A percentile compares a stretch with the other conserved stretches of the same genome.
Evolutionary conservation across 1,139 yeast genomes (phyloP).

Genomic region (Schwanniomyces etchellsii): DNA sequence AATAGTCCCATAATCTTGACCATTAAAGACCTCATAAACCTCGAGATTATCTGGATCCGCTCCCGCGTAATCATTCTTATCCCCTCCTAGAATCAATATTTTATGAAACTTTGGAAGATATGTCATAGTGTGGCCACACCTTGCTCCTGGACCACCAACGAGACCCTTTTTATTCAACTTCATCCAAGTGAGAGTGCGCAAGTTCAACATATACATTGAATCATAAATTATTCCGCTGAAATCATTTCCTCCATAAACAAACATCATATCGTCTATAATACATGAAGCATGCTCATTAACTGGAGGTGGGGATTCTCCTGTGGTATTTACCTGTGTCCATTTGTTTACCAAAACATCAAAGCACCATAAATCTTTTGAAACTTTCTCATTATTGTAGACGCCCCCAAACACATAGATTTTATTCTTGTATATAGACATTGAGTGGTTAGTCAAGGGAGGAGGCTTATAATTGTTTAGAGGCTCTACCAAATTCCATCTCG

Average conservation of each 20-base stretch:
- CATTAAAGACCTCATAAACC: slow-evolving; percentile 47
- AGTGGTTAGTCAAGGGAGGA: slow-evolving; percentile 91
- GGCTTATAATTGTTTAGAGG: slow-evolving; percentile 55
- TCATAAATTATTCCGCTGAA: slow-evolving; percentile 66
- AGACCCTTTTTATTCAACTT: slow-evolving; percentile 44
- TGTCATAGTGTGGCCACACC: slow-evolving; percentile 94
- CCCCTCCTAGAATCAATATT: slow-evolving; percentile 89
- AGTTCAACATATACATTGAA: slow-evolving; percentile 69
- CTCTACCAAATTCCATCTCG: slow-evolving; percentile 74
- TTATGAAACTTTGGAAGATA: slow-evolving; percentile 60
- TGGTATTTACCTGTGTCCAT: slow-evolving; percentile 55
- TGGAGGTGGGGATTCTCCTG: slow-evolving; percentile 73
- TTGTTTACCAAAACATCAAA: slow-evolving; percentile 64
- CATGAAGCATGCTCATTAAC: slow-evolving; percentile 90
- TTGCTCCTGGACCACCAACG: slow-evolving; percentile 61
- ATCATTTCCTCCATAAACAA: slow-evolving; percentile 88
- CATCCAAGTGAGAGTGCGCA: slow-evolving; percentile 69
- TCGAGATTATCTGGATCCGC: slow-evolving; percentile 33
- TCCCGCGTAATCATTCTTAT: slow-evolving; percentile 54
- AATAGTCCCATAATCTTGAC: slow-evolving; percentile 51
- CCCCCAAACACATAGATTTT: slow-evolving; percentile 87
- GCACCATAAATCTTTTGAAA: slow-evolving; percentile 76
- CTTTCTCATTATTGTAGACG: slow-evolving; percentile 74
- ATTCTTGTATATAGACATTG: slow-evolving; percentile 76
- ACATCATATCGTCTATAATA: slow-evolving; percentile 72